Evolutionary conservation across 2,329 filamentous ascomycete genomes (phyloP), one percentile per base, ranked within the genome.

Genomic region (Pseudogymnoascus pannorum): DNA sequence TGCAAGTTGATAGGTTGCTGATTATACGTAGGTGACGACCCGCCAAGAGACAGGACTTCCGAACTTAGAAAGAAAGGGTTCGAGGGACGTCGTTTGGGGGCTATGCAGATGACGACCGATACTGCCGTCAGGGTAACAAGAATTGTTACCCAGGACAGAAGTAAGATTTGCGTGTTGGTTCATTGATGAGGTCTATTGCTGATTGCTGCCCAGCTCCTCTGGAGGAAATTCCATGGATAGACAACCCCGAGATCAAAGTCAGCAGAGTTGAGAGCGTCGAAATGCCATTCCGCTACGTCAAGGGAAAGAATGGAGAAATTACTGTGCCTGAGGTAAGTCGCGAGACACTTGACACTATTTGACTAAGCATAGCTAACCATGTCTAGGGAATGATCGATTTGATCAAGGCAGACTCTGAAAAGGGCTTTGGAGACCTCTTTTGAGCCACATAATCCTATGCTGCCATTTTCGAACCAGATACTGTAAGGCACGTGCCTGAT

Each of bases 241-340:
- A 97, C 72, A 87, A 90, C 70, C 94, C 94, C 0, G 93, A 97
- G 72, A 83, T 99, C 71, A 87, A 87, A 71, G 88, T 97, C 73
- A 91, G 90, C 73, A 87, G 94, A 72, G 87, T 96, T 71, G 94
- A 99, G 77, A 94, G 89, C 73, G 96, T 92, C 0, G 83, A 96
- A 74, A 97, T 99, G 94, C 94, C 94, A 0, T 99, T 99, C 75
- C 90, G 94, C 67, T 99, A 99, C 72, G 92, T 99, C 58, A 87
- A 84, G 71, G 87, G 82, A 59, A 77, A 83, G 9, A 79, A 89
- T 61, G 91, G 89, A 48, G 80, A 90, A 67, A 91, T 92, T 1
- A 86, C 97, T 62, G 96, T 99, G 92, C 94, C 94, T 20, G 82
- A 89, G 78, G 92, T 96, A 75, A 76, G 81, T 73, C 9, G 6